Evolutionary conservation across 2,329 filamentous ascomycete genomes (phyloP).

Genomic region (Huntiella abstrusa): DNA sequence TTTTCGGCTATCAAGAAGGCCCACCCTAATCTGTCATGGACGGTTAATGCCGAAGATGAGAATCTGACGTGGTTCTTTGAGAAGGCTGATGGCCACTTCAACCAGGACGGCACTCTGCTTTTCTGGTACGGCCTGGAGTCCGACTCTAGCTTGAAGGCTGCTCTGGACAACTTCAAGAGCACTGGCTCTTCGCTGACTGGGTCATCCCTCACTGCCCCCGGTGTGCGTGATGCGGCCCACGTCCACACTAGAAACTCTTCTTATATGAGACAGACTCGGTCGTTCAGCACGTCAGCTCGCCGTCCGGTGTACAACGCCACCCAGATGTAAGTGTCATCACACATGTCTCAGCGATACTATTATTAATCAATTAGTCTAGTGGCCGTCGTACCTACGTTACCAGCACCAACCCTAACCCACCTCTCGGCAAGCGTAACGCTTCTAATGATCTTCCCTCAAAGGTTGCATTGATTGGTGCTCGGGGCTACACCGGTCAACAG

Average conservation of each 20-base stretch:
- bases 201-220: constrained; percentile 73
- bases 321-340: constrained; percentile 6
- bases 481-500: constrained; percentile 86
- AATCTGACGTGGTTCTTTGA: constrained; percentile 97
- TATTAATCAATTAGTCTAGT: background rate
- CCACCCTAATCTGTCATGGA: constrained; percentile 80
- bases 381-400: constrained; percentile 22
- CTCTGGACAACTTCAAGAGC: constrained; percentile 71
- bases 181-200: constrained; percentile 75
- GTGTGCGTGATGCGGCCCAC: constrained; percentile 59
- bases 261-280: constrained; percentile 21
- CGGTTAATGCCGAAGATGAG: constrained; percentile 89
- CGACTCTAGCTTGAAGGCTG: constrained; percentile 58
- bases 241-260: constrained; percentile 18
- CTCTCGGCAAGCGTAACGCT: constrained; percentile 71
- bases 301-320: constrained; percentile 10
- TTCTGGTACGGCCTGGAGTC: constrained; percentile 91
- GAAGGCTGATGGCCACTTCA: constrained; percentile 84
- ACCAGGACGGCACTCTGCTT: constrained; percentile 68
- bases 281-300: constrained; percentile 43
- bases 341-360: background rate
- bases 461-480: constrained; percentile 74
- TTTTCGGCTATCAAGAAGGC: constrained; percentile 90
- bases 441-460: constrained; percentile 63
- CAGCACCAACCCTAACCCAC: constrained; percentile 73